phyloP scores from a whole-genome alignment of 1,284 basidiomycete genomes.

The Rugosomyces carneus region DNA sequence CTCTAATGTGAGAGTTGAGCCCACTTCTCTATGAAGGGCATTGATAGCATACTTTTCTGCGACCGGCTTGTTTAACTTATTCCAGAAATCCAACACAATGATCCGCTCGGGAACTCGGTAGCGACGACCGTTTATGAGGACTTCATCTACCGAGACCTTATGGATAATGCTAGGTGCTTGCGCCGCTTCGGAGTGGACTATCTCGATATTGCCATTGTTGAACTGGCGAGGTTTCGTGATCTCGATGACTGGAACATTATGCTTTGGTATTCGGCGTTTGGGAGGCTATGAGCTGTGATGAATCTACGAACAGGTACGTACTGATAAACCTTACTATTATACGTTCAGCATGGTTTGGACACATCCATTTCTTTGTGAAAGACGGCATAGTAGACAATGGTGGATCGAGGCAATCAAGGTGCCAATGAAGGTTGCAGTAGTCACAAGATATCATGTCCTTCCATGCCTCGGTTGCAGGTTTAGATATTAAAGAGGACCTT shows the following conservation, averaged over 20 bases:
- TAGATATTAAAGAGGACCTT: slow-evolving; percentile 32
- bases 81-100: slow-evolving; percentile 95
- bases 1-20: slow-evolving; percentile 23
- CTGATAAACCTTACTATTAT: slow-evolving; percentile 49
- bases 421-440: slow-evolving; percentile 94
- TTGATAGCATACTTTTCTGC: slow-evolving; percentile 35
- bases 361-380: slow-evolving; percentile 95
- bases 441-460: slow-evolving; percentile 88
- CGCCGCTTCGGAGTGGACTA: slow-evolving; percentile 63
- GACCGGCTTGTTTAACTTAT: slow-evolving; percentile 56
- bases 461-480: slow-evolving; percentile 46
- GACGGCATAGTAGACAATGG: slow-evolving; percentile 85
- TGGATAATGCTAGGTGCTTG: slow-evolving; percentile 29
- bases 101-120: slow-evolving; percentile 94
- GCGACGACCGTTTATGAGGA: slow-evolving; percentile 76
- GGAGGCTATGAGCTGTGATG: slow-evolving; percentile 43
- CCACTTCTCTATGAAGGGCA: slow-evolving; percentile 1
- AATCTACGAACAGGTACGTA: slow-evolving; percentile 11
- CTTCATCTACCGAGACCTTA: slow-evolving; percentile 63
- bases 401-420: slow-evolving; percentile 93
- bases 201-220: slow-evolving; percentile 92
- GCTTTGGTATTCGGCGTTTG: slow-evolving; percentile 72
- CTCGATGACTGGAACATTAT: slow-evolving; percentile 60
- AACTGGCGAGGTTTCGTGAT: slow-evolving; percentile 62
- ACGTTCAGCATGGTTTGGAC: slow-evolving; percentile 89